These are phyloP conservation scores for Trichosporon ovoides DNA, from an alignment of 1,284 basidiomycete genomes.

Conservation along the genomic window DNA sequence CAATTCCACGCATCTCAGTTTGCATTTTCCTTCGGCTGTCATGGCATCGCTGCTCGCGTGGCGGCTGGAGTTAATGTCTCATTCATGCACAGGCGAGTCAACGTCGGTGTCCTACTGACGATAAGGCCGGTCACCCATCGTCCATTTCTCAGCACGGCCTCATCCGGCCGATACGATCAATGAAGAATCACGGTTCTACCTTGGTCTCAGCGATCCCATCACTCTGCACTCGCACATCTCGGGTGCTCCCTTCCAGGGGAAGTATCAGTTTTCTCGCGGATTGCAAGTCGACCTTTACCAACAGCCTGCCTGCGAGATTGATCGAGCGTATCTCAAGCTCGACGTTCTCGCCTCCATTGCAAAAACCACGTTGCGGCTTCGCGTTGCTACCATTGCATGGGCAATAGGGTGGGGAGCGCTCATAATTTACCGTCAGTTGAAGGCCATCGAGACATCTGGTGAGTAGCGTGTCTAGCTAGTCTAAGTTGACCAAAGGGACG, in stretches of 20 bases:
- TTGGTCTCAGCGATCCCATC: conserved; percentile 49
- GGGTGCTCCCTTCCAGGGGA: conserved; percentile 58
- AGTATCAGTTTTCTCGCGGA: conserved; percentile 19
- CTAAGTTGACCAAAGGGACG: background rate
- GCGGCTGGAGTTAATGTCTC: conserved; percentile 1
- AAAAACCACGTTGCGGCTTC: conserved; percentile 65
- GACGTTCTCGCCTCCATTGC: conserved; percentile 67
- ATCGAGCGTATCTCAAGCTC: conserved; percentile 54
- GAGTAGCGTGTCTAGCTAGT: background rate
- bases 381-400: conserved; percentile 65
- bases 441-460: background rate
- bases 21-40: background rate
- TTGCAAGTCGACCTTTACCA: conserved; percentile 42
- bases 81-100: conserved; percentile 18
- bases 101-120: background rate
- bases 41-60: conserved; percentile 11
- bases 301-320: conserved; percentile 45
- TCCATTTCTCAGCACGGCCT: conserved; percentile 32
- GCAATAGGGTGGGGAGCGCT: conserved; percentile 60
- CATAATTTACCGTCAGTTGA: conserved; percentile 51
- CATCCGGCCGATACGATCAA: background rate
- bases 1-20: background rate
- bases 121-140: conserved; percentile 21
- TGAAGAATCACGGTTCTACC: conserved; percentile 66
- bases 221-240: conserved; percentile 66